Conservation (phyloP, 2,329 filamentous ascomycete species). For the Zasmidium cellare region DNA sequence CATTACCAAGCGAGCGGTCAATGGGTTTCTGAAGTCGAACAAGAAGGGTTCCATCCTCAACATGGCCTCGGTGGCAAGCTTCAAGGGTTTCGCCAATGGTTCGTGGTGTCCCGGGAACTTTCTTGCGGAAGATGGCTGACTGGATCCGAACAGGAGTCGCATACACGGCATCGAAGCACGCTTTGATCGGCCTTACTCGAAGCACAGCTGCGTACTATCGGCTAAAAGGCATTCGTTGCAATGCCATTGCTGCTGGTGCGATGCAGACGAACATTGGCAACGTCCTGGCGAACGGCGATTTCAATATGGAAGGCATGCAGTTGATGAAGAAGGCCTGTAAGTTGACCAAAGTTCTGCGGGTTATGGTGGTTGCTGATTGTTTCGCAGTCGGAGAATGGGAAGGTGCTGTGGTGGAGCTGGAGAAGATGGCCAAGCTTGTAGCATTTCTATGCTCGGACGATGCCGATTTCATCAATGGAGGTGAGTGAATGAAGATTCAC, state of each 20-base stretch:
- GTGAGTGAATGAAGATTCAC: constrained; percentile 8
- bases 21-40: constrained; percentile 47
- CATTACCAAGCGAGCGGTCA: constrained; percentile 53
- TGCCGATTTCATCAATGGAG: constrained; percentile 36
- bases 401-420: constrained; percentile 22
- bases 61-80: constrained; percentile 51
- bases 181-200: constrained; percentile 55
- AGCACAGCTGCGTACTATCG: constrained; percentile 59
- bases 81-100: constrained; percentile 45
- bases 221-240: constrained; percentile 50
- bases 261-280: constrained; percentile 59
- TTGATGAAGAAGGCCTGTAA: constrained; percentile 28
- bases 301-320: constrained; percentile 33
- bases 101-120: constrained; percentile 26
- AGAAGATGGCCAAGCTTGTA: constrained; percentile 36
- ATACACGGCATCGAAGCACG: constrained; percentile 57
- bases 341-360: not conserved
- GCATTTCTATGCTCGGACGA: constrained; percentile 36
- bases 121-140: not conserved
- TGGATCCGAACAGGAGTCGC: constrained; percentile 21
- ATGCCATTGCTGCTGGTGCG: constrained; percentile 44
- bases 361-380: not conserved
- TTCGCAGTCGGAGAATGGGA: constrained; percentile 24
- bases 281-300: constrained; percentile 34
- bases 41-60: constrained; percentile 54